Base-by-base conservation (phyloP, 2,329 filamentous ascomycete species). In the Aspergillus phoenicis region DNA sequence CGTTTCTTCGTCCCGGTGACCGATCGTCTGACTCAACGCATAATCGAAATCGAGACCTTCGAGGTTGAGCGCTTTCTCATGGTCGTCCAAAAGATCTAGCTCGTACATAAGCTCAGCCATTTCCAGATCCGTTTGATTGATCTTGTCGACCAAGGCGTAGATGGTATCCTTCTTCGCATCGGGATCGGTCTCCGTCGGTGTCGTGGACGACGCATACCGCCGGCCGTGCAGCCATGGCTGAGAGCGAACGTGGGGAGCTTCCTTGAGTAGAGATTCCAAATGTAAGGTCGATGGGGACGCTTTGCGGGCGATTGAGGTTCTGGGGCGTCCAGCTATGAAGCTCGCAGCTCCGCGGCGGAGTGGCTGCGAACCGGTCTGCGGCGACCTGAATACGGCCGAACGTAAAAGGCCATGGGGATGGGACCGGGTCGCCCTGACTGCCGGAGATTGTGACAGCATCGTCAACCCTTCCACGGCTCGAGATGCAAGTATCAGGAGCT, bases 111-210 rank as follows among this genome's bases (percentile, higher is more conserved):
- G 59, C 28, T 72, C 65, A 5, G 71, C 69, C 41, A 79, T 65
- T 26, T 73, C 70, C 20, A 69, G 69, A 47, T 78, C 76, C 33
- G 71, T 72, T 15, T 73, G 59, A 30, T 74, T 70, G 62, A 79
- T 77, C 52, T 68, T 70, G 52, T 79, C 76, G 47, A 79, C 72
- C 58, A 79, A 59, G 20, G 48, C 63, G 58, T 75, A 77, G 53
- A 79, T 66, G 10, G 66, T 65, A 43, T 73, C 72, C 60, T 72
- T 72, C 24, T 66, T 64, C 38, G 64, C 57, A 28, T 64, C 57
- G 20, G 62, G 53, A 30, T 63, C 60, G 30, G 48, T 54, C 41
- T 69, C 63, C 28, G 63, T 59, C 30, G 64, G 22, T 10, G 66
- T 60, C 8, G 59, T 62, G 26, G 69, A 70, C 15, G 73, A 73